These are phyloP conservation scores for Gleditsia sinensis DNA, from an alignment of 306 rosid genomes.

Conservation along the genomic window DNA sequence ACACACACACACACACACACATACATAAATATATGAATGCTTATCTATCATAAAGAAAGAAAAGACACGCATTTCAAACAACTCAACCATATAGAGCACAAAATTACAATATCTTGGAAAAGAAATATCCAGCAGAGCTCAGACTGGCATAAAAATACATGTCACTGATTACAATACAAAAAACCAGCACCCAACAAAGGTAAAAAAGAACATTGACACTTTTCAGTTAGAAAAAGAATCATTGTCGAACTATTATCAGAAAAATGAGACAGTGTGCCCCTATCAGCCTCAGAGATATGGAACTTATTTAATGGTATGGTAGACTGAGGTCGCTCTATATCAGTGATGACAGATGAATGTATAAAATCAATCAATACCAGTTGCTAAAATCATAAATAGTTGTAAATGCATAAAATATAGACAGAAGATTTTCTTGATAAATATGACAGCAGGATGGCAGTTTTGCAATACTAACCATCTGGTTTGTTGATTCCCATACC, in stretches of 20 bases:
- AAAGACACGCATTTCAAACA: slow-evolving; percentile 1
- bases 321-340: slow-evolving; percentile 16
- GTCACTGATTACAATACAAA: slow-evolving; percentile 6
- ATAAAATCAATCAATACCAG: slow-evolving; percentile 27
- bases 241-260: slow-evolving; percentile 8
- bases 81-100: neutral
- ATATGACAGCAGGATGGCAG: neutral
- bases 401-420: neutral
- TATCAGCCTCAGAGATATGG: slow-evolving; percentile 1
- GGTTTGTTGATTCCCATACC: slow-evolving; percentile 99
- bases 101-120: neutral
- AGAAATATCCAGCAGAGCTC: neutral
- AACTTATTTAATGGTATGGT: slow-evolving; percentile 20
- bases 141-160: neutral
- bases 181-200: neutral
- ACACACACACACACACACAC: no score
- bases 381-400: neutral
- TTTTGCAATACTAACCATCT: slow-evolving; percentile 73
- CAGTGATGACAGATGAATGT: slow-evolving; percentile 2
- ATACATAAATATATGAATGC: no score
- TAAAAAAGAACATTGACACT: slow-evolving; percentile 20
- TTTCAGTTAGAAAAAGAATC: slow-evolving; percentile 9
- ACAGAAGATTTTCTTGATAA: slow-evolving; percentile 13
- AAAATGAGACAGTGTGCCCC: neutral
- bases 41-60: slow-evolving; percentile 23